Conservation (phyloP, 2,329 filamentous ascomycete species). For the Ophiosphaerella korrae region DNA sequence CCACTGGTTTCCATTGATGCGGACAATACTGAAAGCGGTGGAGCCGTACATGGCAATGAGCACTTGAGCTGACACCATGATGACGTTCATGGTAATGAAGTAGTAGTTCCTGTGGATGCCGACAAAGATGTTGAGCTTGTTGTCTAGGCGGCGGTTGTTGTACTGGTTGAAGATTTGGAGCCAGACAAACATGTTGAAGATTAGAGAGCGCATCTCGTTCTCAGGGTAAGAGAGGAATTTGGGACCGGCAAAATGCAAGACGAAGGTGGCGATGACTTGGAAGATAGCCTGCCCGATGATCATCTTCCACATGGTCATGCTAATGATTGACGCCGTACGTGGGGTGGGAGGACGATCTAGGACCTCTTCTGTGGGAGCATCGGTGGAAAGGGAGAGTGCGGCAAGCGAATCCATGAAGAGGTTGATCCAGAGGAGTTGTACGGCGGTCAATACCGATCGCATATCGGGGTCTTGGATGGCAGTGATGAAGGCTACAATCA, state of each 20-base stretch:
- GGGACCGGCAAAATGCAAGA: conserved; percentile 76
- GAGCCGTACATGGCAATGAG: conserved; percentile 85
- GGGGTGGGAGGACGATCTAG: conserved; percentile 78
- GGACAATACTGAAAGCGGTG: conserved; percentile 58
- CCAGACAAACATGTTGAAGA: conserved; percentile 98
- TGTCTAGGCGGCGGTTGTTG: conserved; percentile 94
- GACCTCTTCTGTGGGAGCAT: conserved; percentile 79
- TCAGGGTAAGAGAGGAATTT: conserved; percentile 64
- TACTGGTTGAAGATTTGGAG: conserved; percentile 99
- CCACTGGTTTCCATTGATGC: conserved; percentile 59
- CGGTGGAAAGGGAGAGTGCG: conserved; percentile 84
- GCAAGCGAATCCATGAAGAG: conserved; percentile 94
- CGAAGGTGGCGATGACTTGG: conserved; percentile 77
- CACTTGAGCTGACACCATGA: conserved; percentile 88
- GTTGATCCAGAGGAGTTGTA: conserved; percentile 93
- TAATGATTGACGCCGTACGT: conserved; percentile 77
- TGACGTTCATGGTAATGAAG: conserved; percentile 80
- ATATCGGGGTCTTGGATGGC: conserved; percentile 73
- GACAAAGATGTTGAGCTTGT: conserved; percentile 93
- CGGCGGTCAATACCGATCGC: conserved; percentile 78
- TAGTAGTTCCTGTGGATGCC: conserved; percentile 82
- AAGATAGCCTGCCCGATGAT: conserved; percentile 90
- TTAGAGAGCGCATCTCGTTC: conserved; percentile 67
- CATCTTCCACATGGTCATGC: conserved; percentile 96
- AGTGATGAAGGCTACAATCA: conserved; percentile 83